Conservation (phyloP, 495 filamentous ascomycete genomes). For the Trichoderma parareesei region DNA sequence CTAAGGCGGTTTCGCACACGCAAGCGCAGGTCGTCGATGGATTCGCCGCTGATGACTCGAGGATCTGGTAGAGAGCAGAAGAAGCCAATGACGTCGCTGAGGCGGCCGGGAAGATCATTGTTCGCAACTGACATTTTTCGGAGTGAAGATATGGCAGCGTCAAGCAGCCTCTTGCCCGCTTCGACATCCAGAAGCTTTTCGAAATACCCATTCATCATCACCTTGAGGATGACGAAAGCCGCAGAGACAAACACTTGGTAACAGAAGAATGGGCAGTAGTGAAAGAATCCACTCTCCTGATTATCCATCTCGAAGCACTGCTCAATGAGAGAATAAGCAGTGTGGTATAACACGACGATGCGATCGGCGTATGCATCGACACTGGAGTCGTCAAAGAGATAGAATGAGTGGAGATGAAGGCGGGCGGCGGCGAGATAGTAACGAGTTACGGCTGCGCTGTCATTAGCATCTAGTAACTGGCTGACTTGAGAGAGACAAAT, state of each 20-base stretch:
- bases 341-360: neutral
- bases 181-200: neutral
- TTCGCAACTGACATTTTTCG: conserved; percentile 3
- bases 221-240: neutral
- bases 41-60: conserved; percentile 2
- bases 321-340: conserved; percentile 1
- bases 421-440: conserved; percentile 5
- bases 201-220: conserved; percentile 7
- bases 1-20: conserved; percentile 4
- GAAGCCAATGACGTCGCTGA: conserved; percentile 2
- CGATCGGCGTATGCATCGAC: neutral
- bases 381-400: neutral
- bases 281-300: neutral
- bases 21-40: neutral
- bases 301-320: neutral
- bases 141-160: neutral
- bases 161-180: neutral
- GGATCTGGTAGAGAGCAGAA: neutral
- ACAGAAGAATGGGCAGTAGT: conserved; percentile 5
- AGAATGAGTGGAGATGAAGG: conserved; percentile 1
- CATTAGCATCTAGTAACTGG: neutral
- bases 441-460: neutral
- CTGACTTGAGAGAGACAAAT: neutral
- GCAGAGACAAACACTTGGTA: conserved; percentile 1
- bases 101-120: neutral